Evolutionary conservation across 768 basidiomycete species (phyloP).

Genomic region (Leucosporidium yakuticum): DNA sequence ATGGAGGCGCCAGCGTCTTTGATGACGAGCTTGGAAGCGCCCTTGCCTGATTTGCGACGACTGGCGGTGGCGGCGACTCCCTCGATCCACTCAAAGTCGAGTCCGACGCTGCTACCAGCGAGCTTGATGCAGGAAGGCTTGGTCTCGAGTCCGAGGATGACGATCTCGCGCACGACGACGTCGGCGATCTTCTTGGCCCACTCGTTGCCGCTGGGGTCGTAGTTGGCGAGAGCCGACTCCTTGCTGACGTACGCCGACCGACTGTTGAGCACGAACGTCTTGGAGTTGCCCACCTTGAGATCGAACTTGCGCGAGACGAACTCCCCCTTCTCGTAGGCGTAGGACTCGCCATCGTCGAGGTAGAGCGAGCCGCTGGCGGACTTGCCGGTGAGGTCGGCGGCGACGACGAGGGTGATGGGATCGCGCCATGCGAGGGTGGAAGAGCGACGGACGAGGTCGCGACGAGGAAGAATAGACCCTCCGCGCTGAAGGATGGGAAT

Average conservation of each 20-base stretch:
- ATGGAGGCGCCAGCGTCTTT: slow-evolving; percentile 44
- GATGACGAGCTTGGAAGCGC: slow-evolving; percentile 64
- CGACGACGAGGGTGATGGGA: slow-evolving; percentile 84
- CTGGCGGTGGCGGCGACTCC: slow-evolving; percentile 53
- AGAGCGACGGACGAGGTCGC: slow-evolving; percentile 77
- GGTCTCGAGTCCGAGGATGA: slow-evolving; percentile 63
- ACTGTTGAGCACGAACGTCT: slow-evolving; percentile 49
- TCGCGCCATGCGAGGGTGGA: slow-evolving; percentile 83
- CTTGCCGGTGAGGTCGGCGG: slow-evolving; percentile 54
- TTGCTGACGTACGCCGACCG: slow-evolving; percentile 49
- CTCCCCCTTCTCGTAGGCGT: slow-evolving; percentile 65
- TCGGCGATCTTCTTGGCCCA: slow-evolving; percentile 62
- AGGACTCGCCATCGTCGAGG: slow-evolving; percentile 88
- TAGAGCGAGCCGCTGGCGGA: slow-evolving; percentile 79
- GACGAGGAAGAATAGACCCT: slow-evolving; percentile 79
- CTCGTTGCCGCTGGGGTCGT: slow-evolving; percentile 53
- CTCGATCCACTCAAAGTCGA: slow-evolving; percentile 63
- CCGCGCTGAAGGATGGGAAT: slow-evolving; percentile 84
- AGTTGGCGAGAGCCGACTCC: slow-evolving; percentile 49
- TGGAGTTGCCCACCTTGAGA: slow-evolving; percentile 51
- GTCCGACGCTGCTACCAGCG: slow-evolving; percentile 44
- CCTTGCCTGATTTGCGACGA: slow-evolving; percentile 24
- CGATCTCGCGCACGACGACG: slow-evolving; percentile 75
- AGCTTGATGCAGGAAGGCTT: slow-evolving; percentile 61
- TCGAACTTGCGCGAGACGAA: slow-evolving; percentile 75